Evolutionary conservation across 2,329 filamentous ascomycete genomes (phyloP).

Genomic region (Phialophora verrucosa): DNA sequence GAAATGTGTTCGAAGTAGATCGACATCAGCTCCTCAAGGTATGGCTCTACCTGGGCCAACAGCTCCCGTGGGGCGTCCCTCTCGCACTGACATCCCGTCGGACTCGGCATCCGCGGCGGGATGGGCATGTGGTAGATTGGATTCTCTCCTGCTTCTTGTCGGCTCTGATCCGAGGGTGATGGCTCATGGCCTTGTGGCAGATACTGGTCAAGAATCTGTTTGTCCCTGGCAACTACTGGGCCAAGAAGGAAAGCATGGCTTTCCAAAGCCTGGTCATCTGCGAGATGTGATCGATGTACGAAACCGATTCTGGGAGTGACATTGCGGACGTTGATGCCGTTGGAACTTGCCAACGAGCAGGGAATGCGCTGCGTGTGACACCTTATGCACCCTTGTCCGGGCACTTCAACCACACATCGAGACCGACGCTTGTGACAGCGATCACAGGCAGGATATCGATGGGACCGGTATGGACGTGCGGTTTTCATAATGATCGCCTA

Average conservation of each 20-base stretch:
- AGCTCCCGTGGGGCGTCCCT: conserved; percentile 62
- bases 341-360: conserved; percentile 58
- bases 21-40: conserved; percentile 59
- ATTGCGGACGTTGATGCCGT: conserved; percentile 28
- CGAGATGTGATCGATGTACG: conserved; percentile 26
- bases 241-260: conserved; percentile 60
- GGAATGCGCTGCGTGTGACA: conserved; percentile 64
- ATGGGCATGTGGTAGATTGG: conserved; percentile 51
- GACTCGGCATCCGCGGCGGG: conserved; percentile 43
- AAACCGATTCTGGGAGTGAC: conserved; percentile 31
- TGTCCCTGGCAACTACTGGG: conserved; percentile 64
- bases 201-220: conserved; percentile 64
- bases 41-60: conserved; percentile 63
- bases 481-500: conserved; percentile 11
- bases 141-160: conserved; percentile 42
- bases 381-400: conserved; percentile 59
- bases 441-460: conserved; percentile 65
- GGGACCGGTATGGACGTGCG: conserved; percentile 64
- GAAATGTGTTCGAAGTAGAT: conserved; percentile 63
- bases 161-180: conserved; percentile 35
- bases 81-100: conserved; percentile 50
- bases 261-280: conserved; percentile 15
- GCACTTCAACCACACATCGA: conserved; percentile 63
- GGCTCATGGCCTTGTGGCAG: conserved; percentile 51
- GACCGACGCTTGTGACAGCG: conserved; percentile 66